Percentiles rank a stretch among this genome's conserved stretches.
These are phyloP conservation scores for Globisporangium splendens DNA, from an alignment of 352 stramenopile species.

Conservation along the genomic window DNA sequence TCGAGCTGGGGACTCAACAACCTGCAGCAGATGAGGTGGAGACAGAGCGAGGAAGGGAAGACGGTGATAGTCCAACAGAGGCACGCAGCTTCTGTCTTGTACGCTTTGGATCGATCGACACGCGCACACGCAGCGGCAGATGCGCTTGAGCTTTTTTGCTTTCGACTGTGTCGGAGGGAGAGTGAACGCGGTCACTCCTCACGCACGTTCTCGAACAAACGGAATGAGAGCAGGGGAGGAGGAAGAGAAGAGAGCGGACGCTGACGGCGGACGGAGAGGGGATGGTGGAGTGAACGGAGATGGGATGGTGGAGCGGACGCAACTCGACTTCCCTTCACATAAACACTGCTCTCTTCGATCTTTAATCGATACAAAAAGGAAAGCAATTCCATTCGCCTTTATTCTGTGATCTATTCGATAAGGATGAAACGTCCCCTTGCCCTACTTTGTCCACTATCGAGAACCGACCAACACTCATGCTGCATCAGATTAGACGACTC, in stretches of 20 bases:
- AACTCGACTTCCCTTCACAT: too few relatives aligned
- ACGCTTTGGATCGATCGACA: too few relatives aligned
- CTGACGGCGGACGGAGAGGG: neutral
- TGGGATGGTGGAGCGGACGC: neutral
- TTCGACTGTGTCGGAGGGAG: neutral
- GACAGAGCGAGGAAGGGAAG: too few relatives aligned
- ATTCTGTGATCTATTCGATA: neutral
- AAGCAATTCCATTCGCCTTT: too few relatives aligned
- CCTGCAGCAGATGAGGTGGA: too few relatives aligned
- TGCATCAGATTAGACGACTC: neutral
- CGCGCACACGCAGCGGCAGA: neutral
- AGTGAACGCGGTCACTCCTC: neutral
- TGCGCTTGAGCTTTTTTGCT: neutral
- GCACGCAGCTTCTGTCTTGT: too few relatives aligned
- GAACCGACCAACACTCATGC: neutral
- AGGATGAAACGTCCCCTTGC: neutral
- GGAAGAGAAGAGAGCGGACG: neutral
- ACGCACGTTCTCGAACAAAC: constrained; percentile 14
- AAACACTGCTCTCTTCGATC: too few relatives aligned
- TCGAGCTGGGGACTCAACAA: too few relatives aligned
- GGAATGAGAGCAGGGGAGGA: constrained; percentile 1
- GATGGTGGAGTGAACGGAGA: neutral
- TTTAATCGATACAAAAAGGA: too few relatives aligned
- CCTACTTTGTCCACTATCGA: neutral
- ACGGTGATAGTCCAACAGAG: too few relatives aligned